Evolutionary conservation across 108 stramenopile genomes (phyloP).

Genomic region (Skeletonema tropicum): DNA sequence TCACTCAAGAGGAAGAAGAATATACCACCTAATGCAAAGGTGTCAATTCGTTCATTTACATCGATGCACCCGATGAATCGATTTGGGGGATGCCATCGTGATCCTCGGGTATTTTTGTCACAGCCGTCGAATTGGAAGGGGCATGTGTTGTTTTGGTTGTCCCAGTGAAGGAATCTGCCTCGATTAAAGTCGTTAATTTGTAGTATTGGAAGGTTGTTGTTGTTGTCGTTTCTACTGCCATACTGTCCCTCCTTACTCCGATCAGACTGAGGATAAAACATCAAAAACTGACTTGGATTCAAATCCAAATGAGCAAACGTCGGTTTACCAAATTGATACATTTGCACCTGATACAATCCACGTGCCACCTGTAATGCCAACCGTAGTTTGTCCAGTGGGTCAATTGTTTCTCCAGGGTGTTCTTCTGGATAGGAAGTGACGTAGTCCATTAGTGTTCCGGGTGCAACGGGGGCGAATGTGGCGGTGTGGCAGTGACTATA

Average conservation of each 20-base stretch:
- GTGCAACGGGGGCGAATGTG: slow-evolving; percentile 17
- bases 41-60: slow-evolving; percentile 22
- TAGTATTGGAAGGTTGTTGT: slow-evolving; percentile 9
- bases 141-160: slow-evolving; percentile 8
- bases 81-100: slow-evolving; percentile 14
- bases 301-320: slow-evolving; percentile 21
- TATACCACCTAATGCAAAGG: slow-evolving; percentile 20
- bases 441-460: slow-evolving; percentile 13
- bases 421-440: slow-evolving; percentile 1
- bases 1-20: slow-evolving; percentile 23
- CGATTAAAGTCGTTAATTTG: slow-evolving; percentile 30
- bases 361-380: slow-evolving; percentile 20
- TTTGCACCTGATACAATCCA: slow-evolving; percentile 19
- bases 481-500: slow-evolving; percentile 19
- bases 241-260: neutral
- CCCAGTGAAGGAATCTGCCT: slow-evolving; percentile 12
- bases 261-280: slow-evolving; percentile 4
- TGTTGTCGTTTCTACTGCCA: neutral
- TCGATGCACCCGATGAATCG: slow-evolving; percentile 18
- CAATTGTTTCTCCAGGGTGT: slow-evolving; percentile 8
- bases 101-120: slow-evolving; percentile 9
- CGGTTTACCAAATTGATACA: slow-evolving; percentile 16
- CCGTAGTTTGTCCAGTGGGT: slow-evolving; percentile 4
- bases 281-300: slow-evolving; percentile 24
- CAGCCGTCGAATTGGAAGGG: slow-evolving; percentile 21